Evolutionary conservation across 768 basidiomycete species (phyloP).

Genomic region (Mycena filopes): DNA sequence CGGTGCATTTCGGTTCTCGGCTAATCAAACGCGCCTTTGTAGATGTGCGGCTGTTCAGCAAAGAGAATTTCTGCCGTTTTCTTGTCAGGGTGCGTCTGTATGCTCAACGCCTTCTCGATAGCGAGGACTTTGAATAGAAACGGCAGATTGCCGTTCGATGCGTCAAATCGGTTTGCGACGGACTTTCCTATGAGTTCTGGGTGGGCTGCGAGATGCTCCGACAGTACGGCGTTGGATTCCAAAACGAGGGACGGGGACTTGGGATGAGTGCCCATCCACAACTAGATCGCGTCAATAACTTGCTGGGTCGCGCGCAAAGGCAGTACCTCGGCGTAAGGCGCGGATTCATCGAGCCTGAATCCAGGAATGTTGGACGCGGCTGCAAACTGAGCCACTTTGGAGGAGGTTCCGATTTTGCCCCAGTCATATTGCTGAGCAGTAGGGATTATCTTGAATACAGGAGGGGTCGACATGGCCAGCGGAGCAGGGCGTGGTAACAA

Average conservation of each 20-base stretch:
- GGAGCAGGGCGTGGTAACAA: background rate
- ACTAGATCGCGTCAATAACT: constrained; percentile 53
- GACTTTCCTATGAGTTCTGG: constrained; percentile 74
- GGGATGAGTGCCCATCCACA: constrained; percentile 99
- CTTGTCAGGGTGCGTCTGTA: constrained; percentile 95
- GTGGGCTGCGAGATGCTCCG: constrained; percentile 70
- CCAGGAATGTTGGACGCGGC: constrained; percentile 66
- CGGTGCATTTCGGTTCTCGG: background rate
- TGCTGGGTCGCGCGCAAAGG: background rate
- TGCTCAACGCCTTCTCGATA: constrained; percentile 89
- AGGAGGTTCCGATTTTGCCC: constrained; percentile 85
- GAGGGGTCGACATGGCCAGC: constrained; percentile 11
- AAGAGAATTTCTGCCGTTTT: constrained; percentile 77
- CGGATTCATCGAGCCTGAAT: constrained; percentile 73
- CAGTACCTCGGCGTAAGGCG: constrained; percentile 92
- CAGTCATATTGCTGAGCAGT: constrained; percentile 94
- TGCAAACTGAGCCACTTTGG: constrained; percentile 91
- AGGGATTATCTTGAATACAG: constrained; percentile 83
- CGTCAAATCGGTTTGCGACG: constrained; percentile 66
- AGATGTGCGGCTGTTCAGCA: constrained; percentile 78
- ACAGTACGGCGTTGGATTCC: constrained; percentile 54
- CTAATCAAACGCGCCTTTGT: constrained; percentile 75
- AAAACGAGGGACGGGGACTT: constrained; percentile 61
- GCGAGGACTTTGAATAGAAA: constrained; percentile 94
- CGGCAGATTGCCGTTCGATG: constrained; percentile 76